Percentiles rank a stretch among this genome's conserved stretches.
These are phyloP conservation scores for Ophiosphaerella korrae DNA, from an alignment of 2,329 filamentous ascomycete genomes.

Conservation along the genomic window DNA sequence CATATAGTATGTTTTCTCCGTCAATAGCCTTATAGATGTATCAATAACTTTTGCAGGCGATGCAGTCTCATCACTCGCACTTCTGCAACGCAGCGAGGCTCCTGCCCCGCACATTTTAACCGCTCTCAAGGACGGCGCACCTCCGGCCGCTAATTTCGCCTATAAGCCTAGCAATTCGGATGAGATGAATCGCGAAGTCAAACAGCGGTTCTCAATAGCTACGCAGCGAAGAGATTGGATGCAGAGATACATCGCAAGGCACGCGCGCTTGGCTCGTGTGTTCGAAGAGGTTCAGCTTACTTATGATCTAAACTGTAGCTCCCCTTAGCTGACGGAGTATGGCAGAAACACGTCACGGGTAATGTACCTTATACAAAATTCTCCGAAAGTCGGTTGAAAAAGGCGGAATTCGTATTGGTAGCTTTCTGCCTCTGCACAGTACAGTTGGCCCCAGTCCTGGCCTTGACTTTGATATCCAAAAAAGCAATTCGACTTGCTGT, in stretches of 20 bases:
- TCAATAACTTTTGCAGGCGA: not conserved
- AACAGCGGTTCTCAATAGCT: not conserved
- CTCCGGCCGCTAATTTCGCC: not conserved
- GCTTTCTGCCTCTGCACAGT: conserved; percentile 9
- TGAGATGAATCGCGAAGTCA: not conserved
- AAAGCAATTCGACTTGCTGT: conserved; percentile 2
- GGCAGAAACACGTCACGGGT: not conserved
- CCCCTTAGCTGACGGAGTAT: not conserved
- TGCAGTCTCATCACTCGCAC: conserved; percentile 2
- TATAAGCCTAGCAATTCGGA: not conserved
- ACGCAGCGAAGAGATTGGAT: not conserved
- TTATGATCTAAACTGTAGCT: no score
- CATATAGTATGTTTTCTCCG: not conserved
- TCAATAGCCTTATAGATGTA: not conserved
- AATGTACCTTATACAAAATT: not conserved
- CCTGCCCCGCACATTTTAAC: conserved; percentile 1
- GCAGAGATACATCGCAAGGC: conserved; percentile 3
- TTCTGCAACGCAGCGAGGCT: not conserved
- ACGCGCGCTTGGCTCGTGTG: not conserved
- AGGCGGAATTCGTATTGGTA: conserved; percentile 6
- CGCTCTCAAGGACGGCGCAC: not conserved
- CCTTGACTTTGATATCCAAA: conserved; percentile 6
- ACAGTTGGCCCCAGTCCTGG: conserved; percentile 7
- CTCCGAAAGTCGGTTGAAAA: conserved; percentile 3
- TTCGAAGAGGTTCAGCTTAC: not conserved